Conservation (phyloP, 305 asterid species). For the Coffea humblotiana region DNA sequence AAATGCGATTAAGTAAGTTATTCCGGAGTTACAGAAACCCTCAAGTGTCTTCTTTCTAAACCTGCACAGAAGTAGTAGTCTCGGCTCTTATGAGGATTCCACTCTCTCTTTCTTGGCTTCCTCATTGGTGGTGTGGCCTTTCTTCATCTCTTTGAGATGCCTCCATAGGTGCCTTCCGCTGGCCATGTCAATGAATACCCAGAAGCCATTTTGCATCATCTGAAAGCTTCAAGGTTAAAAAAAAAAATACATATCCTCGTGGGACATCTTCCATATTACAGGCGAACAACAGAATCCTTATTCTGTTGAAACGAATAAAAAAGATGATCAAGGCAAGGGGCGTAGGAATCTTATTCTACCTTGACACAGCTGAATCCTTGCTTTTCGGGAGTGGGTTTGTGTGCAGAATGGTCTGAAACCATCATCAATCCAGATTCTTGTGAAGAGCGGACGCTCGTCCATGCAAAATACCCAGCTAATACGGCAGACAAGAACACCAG, state of each 20-base stretch:
- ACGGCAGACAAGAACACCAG: constrained; percentile 55
- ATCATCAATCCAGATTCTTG: background rate
- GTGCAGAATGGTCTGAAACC: constrained; percentile 20
- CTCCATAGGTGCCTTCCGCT: constrained; percentile 53
- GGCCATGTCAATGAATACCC: constrained; percentile 55
- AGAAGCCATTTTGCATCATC: constrained; percentile 44
- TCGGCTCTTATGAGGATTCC: background rate
- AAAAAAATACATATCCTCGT: background rate
- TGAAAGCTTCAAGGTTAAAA: constrained; percentile 2
- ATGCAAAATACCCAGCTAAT: constrained; percentile 54
- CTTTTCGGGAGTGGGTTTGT: constrained; percentile 16
- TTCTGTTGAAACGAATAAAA: background rate
- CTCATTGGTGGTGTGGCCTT: background rate
- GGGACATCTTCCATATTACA: background rate
- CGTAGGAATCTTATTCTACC: constrained; percentile 19
- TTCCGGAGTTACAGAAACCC: background rate
- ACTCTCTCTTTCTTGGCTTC: background rate
- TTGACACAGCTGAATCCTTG: constrained; percentile 17
- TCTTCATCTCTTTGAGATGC: constrained; percentile 32
- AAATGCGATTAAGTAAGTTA: background rate
- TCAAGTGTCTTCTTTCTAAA: background rate
- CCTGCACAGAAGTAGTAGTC: background rate
- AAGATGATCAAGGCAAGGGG: background rate
- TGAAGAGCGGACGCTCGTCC: constrained; percentile 38
- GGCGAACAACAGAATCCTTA: too few relatives aligned